Conservation (phyloP, 2,329 filamentous ascomycete species). For the Fusarium clavum region DNA sequence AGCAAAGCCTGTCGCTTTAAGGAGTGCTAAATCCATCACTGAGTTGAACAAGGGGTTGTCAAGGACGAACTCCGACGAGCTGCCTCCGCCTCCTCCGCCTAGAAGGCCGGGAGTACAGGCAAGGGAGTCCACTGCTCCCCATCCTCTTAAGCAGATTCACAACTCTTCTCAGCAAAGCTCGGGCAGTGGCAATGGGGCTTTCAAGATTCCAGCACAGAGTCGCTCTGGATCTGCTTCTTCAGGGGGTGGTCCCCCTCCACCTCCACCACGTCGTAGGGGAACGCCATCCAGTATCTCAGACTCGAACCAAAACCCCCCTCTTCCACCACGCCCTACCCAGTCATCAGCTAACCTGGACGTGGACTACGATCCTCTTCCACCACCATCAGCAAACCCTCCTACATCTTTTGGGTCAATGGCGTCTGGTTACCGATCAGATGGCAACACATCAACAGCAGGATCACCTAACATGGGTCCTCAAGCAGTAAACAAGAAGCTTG, state of each 20-base stretch:
- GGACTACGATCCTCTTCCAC: slow-evolving; percentile 56
- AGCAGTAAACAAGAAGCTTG: slow-evolving; percentile 73
- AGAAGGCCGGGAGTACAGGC: slow-evolving; percentile 48
- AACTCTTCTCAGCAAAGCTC: slow-evolving; percentile 53
- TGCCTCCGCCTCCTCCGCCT: slow-evolving; percentile 52
- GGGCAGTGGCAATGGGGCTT: slow-evolving; percentile 30
- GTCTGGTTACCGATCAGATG: slow-evolving; percentile 49
- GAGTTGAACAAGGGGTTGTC: slow-evolving; percentile 42
- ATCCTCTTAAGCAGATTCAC: slow-evolving; percentile 57
- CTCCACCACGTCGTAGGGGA: slow-evolving; percentile 60
- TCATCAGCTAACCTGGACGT: slow-evolving; percentile 55
- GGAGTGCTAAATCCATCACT: slow-evolving; percentile 56
- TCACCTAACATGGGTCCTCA: slow-evolving; percentile 52
- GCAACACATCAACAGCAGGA: slow-evolving; percentile 49
- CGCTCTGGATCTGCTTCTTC: slow-evolving; percentile 30
- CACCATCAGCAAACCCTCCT: slow-evolving; percentile 44
- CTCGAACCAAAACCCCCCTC: slow-evolving; percentile 36
- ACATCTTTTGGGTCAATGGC: slow-evolving; percentile 42
- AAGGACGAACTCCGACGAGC: slow-evolving; percentile 30
- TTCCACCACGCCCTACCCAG: slow-evolving; percentile 50
- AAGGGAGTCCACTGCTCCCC: slow-evolving; percentile 44
- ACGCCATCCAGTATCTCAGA: slow-evolving; percentile 52
- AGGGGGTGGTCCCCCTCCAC: slow-evolving; percentile 55
- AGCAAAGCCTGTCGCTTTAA: slow-evolving; percentile 66
- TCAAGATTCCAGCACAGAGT: slow-evolving; percentile 29